phyloP scores from a whole-genome alignment of 306 rosid genomes.

The Datisca glomerata region DNA sequence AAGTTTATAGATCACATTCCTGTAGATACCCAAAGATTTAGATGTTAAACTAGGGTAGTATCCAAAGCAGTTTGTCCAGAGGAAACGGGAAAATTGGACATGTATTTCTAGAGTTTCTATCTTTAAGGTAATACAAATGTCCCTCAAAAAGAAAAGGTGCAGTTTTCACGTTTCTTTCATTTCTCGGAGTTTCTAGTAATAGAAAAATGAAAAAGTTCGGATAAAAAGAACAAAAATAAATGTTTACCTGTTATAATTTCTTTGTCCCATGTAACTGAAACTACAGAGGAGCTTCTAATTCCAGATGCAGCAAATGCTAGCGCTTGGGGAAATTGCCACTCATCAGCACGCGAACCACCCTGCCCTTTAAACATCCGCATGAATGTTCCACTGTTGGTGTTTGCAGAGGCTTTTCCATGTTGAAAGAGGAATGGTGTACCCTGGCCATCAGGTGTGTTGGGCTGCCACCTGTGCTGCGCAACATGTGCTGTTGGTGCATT shows the following conservation, averaged over 20 bases:
- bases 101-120: too few species aligned
- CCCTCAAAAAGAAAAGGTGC: too few species aligned
- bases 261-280: conserved; percentile 70
- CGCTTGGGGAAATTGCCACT: conserved; percentile 79
- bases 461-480: conserved; percentile 96
- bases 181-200: too few species aligned
- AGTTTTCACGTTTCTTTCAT: too few species aligned
- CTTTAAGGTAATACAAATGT: too few species aligned
- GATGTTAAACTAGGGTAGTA: too few species aligned
- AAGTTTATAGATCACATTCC: too few species aligned
- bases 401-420: conserved; percentile 54
- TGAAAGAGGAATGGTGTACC: conserved; percentile 94
- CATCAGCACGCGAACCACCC: conserved; percentile 47
- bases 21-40: too few species aligned
- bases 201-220: too few species aligned
- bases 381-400: conserved; percentile 66
- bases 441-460: conserved; percentile 95
- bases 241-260: conserved; percentile 80
- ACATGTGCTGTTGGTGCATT: conserved; percentile 88
- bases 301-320: conserved; percentile 80
- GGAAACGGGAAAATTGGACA: too few species aligned
- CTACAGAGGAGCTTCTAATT: conserved; percentile 72
- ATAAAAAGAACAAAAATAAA: background rate
- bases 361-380: conserved; percentile 84
- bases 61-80: too few species aligned